Conservation (phyloP, 257 asterid species). For the Salvia hispanica region DNA sequence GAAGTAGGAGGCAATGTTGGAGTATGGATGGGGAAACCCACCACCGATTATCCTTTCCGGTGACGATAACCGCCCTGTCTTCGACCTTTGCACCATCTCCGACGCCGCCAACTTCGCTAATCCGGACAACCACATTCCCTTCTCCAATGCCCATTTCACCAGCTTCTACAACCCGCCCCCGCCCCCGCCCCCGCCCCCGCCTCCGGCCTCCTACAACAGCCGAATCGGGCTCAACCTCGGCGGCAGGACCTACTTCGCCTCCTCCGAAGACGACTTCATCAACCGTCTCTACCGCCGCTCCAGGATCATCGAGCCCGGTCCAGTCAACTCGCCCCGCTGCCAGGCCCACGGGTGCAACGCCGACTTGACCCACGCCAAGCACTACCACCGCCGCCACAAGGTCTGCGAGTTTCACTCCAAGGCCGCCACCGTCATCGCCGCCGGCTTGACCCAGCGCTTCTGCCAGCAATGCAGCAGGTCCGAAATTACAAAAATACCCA, state of each 20-base stretch:
- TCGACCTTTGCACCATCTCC: slow-evolving; percentile 51
- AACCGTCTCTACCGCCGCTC: slow-evolving; percentile 96
- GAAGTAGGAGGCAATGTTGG: too few species aligned
- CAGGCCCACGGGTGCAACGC: slow-evolving; percentile 97
- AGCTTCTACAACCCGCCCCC: slow-evolving; percentile 47
- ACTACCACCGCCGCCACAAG: slow-evolving; percentile 98
- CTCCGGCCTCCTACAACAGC: slow-evolving; percentile 45
- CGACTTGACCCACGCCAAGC: slow-evolving; percentile 85
- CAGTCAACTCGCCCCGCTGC: slow-evolving; percentile 71
- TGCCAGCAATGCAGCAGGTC: slow-evolving; percentile 99
- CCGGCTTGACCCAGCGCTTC: slow-evolving; percentile 96
- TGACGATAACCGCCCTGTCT: slow-evolving; percentile 61
- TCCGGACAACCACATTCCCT: slow-evolving; percentile 47
- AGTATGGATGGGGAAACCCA: slow-evolving; percentile 66
- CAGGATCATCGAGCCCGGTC: slow-evolving; percentile 69
- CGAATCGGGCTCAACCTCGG: slow-evolving; percentile 86
- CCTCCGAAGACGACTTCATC: slow-evolving; percentile 89
- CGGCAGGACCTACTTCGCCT: slow-evolving; percentile 84
- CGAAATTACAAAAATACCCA: too few species aligned
- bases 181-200: background rate
- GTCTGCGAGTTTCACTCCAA: slow-evolving; percentile 98
- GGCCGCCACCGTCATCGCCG: slow-evolving; percentile 85
- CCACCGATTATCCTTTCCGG: slow-evolving; percentile 62
- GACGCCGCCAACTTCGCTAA: slow-evolving; percentile 40
- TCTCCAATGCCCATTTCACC: slow-evolving; percentile 36